phyloP scores from a whole-genome alignment of 2,329 filamentous ascomycete genomes.

The Trichophyton simii region DNA sequence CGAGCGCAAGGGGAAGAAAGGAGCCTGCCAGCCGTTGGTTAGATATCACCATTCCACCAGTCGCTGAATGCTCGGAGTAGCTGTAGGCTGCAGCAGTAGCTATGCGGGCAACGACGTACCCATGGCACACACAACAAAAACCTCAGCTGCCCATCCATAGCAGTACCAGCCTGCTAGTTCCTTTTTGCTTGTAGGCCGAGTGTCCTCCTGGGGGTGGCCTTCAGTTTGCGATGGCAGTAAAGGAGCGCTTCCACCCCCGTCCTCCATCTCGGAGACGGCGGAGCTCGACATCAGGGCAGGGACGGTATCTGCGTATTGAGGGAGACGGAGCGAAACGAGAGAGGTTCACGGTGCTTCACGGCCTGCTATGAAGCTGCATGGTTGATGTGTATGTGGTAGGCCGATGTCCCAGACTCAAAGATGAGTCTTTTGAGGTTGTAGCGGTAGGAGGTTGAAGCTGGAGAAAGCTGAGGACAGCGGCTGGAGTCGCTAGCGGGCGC shows the following conservation, averaged over 20 bases:
- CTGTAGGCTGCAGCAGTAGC: too few relatives aligned
- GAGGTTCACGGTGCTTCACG: background rate
- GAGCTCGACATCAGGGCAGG: background rate
- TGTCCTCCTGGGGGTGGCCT: constrained; percentile 50
- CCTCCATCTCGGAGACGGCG: background rate
- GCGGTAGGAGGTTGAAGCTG: background rate
- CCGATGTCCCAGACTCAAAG: background rate
- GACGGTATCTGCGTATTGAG: background rate
- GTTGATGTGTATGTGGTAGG: background rate
- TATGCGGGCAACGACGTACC: constrained; percentile 31
- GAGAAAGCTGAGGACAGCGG: background rate
- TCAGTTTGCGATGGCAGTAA: background rate
- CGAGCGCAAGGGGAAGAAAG: constrained; percentile 90
- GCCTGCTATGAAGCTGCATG: background rate
- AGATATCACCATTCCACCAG: too few relatives aligned
- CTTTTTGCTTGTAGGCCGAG: constrained; percentile 69
- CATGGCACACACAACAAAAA: constrained; percentile 83
- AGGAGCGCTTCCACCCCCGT: background rate
- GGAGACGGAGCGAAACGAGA: background rate
- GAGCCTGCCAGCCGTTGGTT: constrained; percentile 46
- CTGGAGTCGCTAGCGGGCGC: background rate
- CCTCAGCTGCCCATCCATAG: constrained; percentile 92
- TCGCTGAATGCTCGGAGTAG: too few relatives aligned
- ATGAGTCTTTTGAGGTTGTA: background rate
- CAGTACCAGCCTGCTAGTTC: constrained; percentile 92